phyloP scores from a whole-genome alignment of 495 filamentous ascomycete genomes.

The Lepraria neglecta region DNA sequence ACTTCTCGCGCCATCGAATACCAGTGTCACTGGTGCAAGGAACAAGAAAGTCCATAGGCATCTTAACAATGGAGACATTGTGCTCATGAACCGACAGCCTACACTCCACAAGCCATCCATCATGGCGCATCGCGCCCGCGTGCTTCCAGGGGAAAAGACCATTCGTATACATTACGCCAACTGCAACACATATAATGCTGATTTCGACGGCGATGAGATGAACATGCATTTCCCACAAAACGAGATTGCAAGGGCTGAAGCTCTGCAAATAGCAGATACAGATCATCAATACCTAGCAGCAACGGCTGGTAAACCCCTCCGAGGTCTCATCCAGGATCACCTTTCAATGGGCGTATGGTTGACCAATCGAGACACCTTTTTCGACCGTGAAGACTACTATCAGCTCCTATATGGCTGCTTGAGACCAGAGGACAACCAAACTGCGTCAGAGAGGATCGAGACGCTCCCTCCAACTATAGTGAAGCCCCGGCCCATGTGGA shows the following conservation, averaged over 20 bases:
- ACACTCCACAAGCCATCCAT: slow-evolving; percentile 99
- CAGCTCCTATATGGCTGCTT: slow-evolving; percentile 86
- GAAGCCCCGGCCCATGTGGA: slow-evolving; percentile 81
- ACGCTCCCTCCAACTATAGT: slow-evolving; percentile 72
- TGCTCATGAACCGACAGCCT: slow-evolving; percentile 99
- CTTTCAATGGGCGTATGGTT: slow-evolving; percentile 89
- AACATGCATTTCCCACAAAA: slow-evolving; percentile 99
- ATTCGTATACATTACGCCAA: slow-evolving; percentile 99
- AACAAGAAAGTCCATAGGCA: slow-evolving; percentile 98
- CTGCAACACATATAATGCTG: slow-evolving; percentile 99
- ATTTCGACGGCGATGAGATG: slow-evolving; percentile 99
- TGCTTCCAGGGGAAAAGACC: slow-evolving; percentile 88
- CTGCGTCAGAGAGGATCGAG: slow-evolving; percentile 61
- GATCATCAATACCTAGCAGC: slow-evolving; percentile 95
- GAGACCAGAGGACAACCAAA: slow-evolving; percentile 82
- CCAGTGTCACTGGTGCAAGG: slow-evolving; percentile 63
- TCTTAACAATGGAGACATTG: slow-evolving; percentile 90
- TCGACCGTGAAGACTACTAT: slow-evolving; percentile 81
- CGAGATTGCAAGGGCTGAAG: slow-evolving; percentile 87
- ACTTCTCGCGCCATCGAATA: slow-evolving; percentile 79
- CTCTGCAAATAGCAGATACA: slow-evolving; percentile 85
- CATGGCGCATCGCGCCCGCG: slow-evolving; percentile 92
- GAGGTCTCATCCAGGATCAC: slow-evolving; percentile 98
- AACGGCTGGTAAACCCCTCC: slow-evolving; percentile 86
- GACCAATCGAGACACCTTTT: slow-evolving; percentile 89